Base-by-base conservation (phyloP, 1,139 yeast species). In the Magnusiomyces paraingens region DNA sequence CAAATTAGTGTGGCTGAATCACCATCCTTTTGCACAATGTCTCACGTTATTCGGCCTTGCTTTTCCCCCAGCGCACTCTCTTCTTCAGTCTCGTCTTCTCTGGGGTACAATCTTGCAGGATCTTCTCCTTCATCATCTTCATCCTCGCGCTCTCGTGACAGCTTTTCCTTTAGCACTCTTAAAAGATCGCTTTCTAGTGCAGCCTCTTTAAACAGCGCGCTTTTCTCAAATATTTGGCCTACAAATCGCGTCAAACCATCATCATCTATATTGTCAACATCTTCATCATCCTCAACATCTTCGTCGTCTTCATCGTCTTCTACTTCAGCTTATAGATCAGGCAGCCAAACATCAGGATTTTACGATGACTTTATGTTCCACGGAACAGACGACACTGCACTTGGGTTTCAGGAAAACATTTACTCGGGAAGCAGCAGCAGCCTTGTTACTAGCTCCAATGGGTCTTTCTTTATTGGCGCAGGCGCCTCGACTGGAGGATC, bases 1-100 rank as follows among this genome's bases (percentile, higher is more conserved):
- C 49, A 49, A 6, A 56, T 60, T 2, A 55, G 51, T n/a, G 59
- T 62, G 1, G 65, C 58, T 4, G 57, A 57, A 50, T 51, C 60
- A 38, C 40, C 57, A 43, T 38, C 58, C 50, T 41, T 59, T 52
- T 54, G 61, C 53, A 48, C 64, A 2, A 59, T 63, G 54, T 64
- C 67, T 1, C 66, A 63, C 47, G 66, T 63, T 14, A 55, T 64
- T 17, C 58, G 64, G 12, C 66, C 68, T 4, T 49, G 59, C 8
- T 63, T 64, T 50, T 64, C 67, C 12, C 53, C 60, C 1, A 50
- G 58, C 2, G 61, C 65, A 1, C 55, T 59, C 2, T 60, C 66
- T 17, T 46, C 47, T 18, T 41, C 53, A 3, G 44, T 47, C 5
- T 44, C 55, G 38, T 29, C 32, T 15, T 20, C 40, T 18, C 41